phyloP scores from a whole-genome alignment of 176 grass and related monocot genomes.

The Tillandsia fasciculata region DNA sequence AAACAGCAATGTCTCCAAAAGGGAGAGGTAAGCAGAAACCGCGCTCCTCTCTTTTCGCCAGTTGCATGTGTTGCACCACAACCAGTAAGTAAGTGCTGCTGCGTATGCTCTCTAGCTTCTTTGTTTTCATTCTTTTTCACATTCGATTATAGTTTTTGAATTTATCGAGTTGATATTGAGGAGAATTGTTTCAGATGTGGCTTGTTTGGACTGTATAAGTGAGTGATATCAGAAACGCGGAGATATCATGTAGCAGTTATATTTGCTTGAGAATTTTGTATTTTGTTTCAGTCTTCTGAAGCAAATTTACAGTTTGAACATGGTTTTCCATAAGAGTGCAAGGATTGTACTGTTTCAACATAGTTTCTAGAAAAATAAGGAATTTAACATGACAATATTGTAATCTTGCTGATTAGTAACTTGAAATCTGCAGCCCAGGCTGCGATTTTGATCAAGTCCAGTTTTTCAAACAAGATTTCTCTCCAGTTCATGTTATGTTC shows the following conservation, averaged over 20 bases:
- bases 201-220: neutral
- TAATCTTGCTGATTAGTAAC: too few relatives aligned
- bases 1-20: neutral
- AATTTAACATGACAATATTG: too few relatives aligned
- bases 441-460: too few relatives aligned
- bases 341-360: too few relatives aligned
- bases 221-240: neutral
- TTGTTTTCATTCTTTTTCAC: neutral
- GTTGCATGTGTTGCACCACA: constrained; percentile 6
- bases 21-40: constrained; percentile 6
- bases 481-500: too few relatives aligned
- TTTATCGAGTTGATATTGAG: neutral
- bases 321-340: too few relatives aligned
- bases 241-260: neutral
- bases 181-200: neutral
- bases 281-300: neutral
- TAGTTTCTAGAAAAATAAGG: too few relatives aligned
- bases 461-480: too few relatives aligned
- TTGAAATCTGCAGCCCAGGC: too few relatives aligned
- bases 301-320: neutral
- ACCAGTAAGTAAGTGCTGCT: constrained; percentile 2
- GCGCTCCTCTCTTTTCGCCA: constrained; percentile 9
- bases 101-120: neutral
- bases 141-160: neutral
- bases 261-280: neutral